Conservation (phyloP, 306 rosid species). For the Herpetospermum pedunculosum region DNA sequence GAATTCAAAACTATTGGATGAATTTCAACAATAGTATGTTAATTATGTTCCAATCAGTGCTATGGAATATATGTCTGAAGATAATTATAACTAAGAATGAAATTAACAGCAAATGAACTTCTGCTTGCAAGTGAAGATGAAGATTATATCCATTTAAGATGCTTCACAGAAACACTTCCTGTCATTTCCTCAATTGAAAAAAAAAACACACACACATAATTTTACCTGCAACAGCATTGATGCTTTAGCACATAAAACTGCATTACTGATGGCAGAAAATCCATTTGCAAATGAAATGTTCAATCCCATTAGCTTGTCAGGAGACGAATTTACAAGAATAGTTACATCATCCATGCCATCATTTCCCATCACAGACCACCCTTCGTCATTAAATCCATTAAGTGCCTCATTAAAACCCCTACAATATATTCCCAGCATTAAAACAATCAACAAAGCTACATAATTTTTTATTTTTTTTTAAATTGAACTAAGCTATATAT, state of each 20-base stretch:
- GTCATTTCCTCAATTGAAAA: not conserved
- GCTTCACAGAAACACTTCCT: not conserved
- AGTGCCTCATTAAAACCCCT: conserved; percentile 98
- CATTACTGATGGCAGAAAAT: conserved; percentile 79
- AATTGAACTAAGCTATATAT: too few species aligned
- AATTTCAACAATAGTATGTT: not conserved
- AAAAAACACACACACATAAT: not conserved
- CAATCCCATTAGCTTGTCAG: conserved; percentile 84
- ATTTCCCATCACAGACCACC: conserved; percentile 88
- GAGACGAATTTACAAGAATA: conserved; percentile 73
- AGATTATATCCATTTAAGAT: not conserved
- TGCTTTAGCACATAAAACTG: conserved; percentile 95
- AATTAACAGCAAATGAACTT: not conserved
- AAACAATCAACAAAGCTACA: conserved; percentile 1
- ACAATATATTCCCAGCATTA: conserved; percentile 22
- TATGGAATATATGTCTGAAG: not conserved
- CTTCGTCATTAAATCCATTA: conserved; percentile 93
- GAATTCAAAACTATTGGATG: not conserved
- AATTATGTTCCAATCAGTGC: not conserved
- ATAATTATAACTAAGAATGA: not conserved
- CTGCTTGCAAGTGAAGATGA: not conserved
- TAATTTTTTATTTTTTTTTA: too few species aligned
- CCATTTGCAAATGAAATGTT: conserved; percentile 77
- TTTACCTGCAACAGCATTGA: conserved; percentile 93
- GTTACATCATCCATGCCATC: conserved; percentile 95